These are phyloP conservation scores for Fragosphaeria purpurea DNA, from an alignment of 2,329 filamentous ascomycete species.

Conservation along the genomic window DNA sequence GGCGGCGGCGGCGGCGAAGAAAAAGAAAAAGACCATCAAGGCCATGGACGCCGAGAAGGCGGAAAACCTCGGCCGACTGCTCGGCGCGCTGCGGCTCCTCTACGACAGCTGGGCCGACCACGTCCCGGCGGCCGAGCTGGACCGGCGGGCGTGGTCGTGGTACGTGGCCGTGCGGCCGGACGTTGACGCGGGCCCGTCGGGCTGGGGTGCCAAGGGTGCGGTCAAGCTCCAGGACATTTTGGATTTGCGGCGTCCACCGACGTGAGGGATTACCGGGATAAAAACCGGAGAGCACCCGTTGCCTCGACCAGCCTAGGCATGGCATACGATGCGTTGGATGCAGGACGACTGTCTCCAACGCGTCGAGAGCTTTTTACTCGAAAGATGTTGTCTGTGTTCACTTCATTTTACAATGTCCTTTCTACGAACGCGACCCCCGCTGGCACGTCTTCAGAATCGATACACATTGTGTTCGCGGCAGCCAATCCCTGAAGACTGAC, in stretches of 20 bases:
- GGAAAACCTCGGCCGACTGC: slow-evolving; percentile 56
- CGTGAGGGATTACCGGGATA: not conserved
- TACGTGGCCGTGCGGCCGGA: slow-evolving; percentile 68
- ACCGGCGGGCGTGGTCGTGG: slow-evolving; percentile 71
- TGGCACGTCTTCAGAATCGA: too few relatives aligned
- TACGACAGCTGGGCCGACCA: slow-evolving; percentile 65
- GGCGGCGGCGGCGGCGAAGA: slow-evolving; percentile 11
- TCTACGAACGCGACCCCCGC: too few relatives aligned
- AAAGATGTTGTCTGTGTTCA: too few relatives aligned
- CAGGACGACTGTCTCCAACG: too few relatives aligned
- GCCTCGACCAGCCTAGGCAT: too few relatives aligned
- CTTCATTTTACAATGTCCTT: too few relatives aligned
- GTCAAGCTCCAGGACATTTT: slow-evolving; percentile 59
- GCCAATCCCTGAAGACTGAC: too few relatives aligned
- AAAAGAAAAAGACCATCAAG: slow-evolving; percentile 44
- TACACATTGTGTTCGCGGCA: too few relatives aligned
- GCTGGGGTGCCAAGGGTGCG: slow-evolving; percentile 74
- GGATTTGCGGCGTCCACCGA: slow-evolving; percentile 37
- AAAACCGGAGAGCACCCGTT: not conserved
- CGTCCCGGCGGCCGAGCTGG: slow-evolving; percentile 55
- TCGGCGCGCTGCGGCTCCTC: slow-evolving; percentile 62
- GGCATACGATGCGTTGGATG: too few relatives aligned
- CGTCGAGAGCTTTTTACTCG: too few relatives aligned
- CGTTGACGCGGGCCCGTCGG: slow-evolving; percentile 61
- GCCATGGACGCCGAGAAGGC: slow-evolving; percentile 51